These are phyloP conservation scores for Singerocomus rubriflavus DNA, from an alignment of 1,284 basidiomycete genomes.

Conservation along the genomic window DNA sequence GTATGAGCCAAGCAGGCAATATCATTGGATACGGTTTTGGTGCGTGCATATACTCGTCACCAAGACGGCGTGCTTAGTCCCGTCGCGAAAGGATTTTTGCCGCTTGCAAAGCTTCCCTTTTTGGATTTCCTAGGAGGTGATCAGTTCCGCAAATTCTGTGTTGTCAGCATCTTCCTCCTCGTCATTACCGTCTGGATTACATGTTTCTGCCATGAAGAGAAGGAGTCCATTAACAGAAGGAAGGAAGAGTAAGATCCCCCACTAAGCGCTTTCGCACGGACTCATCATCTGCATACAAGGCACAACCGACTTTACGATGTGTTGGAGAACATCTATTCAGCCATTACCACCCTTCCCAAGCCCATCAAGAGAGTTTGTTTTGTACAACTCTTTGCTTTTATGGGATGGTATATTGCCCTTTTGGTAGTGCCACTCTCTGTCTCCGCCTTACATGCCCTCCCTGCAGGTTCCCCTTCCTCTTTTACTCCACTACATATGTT, in stretches of 20 bases:
- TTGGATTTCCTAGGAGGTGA: constrained; percentile 83
- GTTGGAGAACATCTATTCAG: constrained; percentile 70
- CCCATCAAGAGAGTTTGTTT: constrained; percentile 87
- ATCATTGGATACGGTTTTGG: constrained; percentile 91
- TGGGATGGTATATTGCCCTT: constrained; percentile 71
- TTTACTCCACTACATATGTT: constrained; percentile 92
- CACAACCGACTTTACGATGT: constrained; percentile 56
- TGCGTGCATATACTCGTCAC: constrained; percentile 31
- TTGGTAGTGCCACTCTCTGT: background rate
- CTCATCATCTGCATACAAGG: constrained; percentile 25
- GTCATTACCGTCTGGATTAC: constrained; percentile 84
- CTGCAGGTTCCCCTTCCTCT: constrained; percentile 87
- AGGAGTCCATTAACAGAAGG: constrained; percentile 49
- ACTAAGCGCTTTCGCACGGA: background rate
- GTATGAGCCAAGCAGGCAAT: constrained; percentile 94
- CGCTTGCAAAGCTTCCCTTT: constrained; percentile 72
- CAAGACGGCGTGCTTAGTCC: background rate
- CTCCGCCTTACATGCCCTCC: constrained; percentile 1
- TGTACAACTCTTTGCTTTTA: constrained; percentile 88
- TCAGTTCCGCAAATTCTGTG: constrained; percentile 95
- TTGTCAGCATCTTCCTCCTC: constrained; percentile 80
- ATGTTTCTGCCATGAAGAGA: constrained; percentile 78
- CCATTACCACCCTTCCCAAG: constrained; percentile 72
- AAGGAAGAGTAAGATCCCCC: constrained; percentile 39
- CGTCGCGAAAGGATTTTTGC: constrained; percentile 66